Conservation (phyloP, 2,329 filamentous ascomycete genomes). For the Epichloe elymi region DNA sequence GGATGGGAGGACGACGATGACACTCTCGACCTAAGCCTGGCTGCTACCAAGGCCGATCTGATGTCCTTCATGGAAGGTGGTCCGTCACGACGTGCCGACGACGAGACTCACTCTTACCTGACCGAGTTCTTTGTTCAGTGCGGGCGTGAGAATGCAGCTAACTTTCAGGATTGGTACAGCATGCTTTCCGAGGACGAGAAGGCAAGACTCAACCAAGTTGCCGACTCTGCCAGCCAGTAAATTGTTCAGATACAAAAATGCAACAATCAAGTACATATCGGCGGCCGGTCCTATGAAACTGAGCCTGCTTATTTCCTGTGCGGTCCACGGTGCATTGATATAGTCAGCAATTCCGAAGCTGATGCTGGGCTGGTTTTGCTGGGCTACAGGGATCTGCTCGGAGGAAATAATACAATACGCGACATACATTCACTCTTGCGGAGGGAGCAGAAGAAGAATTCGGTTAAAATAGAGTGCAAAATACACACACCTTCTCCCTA, state of each 20-base stretch:
- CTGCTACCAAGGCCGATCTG: slow-evolving; percentile 56
- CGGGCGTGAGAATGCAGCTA: slow-evolving; percentile 41
- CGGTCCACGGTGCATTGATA: too few relatives aligned
- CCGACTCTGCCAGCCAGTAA: slow-evolving; percentile 10
- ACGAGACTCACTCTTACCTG: slow-evolving; percentile 80
- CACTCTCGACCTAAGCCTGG: slow-evolving; percentile 61
- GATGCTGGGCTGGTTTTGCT: not conserved
- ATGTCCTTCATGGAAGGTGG: slow-evolving; percentile 61
- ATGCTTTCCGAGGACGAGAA: slow-evolving; percentile 43
- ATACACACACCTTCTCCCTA: not conserved
- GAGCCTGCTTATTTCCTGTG: not conserved
- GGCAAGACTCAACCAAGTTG: slow-evolving; percentile 41
- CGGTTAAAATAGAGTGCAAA: not conserved
- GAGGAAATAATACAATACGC: not conserved
- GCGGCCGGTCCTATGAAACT: not conserved
- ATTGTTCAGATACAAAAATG: not conserved
- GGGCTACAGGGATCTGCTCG: too few relatives aligned
- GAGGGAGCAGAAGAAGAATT: not conserved
- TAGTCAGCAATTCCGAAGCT: too few relatives aligned
- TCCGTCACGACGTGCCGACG: slow-evolving; percentile 57
- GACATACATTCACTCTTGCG: not conserved
- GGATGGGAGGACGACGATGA: slow-evolving; percentile 83
- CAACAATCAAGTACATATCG: not conserved
- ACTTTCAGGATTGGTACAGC: slow-evolving; percentile 44
- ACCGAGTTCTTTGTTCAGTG: slow-evolving; percentile 63